Evolutionary conservation across 2,329 filamentous ascomycete genomes (phyloP).

Genomic region (Bipolaris gigantea): DNA sequence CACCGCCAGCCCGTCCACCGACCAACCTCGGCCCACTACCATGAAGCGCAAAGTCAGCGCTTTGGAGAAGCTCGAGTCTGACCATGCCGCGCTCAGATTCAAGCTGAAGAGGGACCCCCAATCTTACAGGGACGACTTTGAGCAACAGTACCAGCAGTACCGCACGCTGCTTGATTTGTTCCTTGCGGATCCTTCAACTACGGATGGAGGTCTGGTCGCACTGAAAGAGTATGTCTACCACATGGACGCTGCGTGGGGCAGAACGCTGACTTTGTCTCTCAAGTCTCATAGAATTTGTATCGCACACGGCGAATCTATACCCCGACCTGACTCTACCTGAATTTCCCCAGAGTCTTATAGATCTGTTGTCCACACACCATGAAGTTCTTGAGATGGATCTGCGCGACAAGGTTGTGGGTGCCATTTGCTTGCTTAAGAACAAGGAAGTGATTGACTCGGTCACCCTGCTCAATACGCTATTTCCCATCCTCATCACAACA

Average conservation of each 20-base stretch:
- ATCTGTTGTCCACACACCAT: slow-evolving; percentile 81
- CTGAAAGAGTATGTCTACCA: slow-evolving; percentile 65
- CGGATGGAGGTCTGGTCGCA: slow-evolving; percentile 76
- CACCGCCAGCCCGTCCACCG: not conserved
- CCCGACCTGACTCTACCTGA: slow-evolving; percentile 69
- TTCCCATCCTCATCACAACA: slow-evolving; percentile 89
- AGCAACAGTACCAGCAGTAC: slow-evolving; percentile 88
- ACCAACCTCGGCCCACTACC: not conserved
- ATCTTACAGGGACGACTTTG: slow-evolving; percentile 81
- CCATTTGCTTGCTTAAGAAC: slow-evolving; percentile 80
- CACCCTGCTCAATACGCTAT: slow-evolving; percentile 81
- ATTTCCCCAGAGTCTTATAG: slow-evolving; percentile 80
- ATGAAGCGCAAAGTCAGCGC: slow-evolving; percentile 88
- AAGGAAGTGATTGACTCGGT: slow-evolving; percentile 91
- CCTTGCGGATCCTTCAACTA: slow-evolving; percentile 76
- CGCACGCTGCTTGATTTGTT: slow-evolving; percentile 90
- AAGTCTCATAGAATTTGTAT: slow-evolving; percentile 81
- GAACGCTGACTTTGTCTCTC: not conserved
- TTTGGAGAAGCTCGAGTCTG: slow-evolving; percentile 89
- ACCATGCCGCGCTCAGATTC: slow-evolving; percentile 76
- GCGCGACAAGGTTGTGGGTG: slow-evolving; percentile 73
- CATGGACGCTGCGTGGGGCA: not conserved
- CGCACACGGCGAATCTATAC: slow-evolving; percentile 93
- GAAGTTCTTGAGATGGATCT: slow-evolving; percentile 78
- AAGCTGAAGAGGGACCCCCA: slow-evolving; percentile 70